Percentiles rank a stretch among this genome's conserved stretches.
phyloP scores from a whole-genome alignment of 2,329 filamentous ascomycete species.

The Bisporella sp. region DNA sequence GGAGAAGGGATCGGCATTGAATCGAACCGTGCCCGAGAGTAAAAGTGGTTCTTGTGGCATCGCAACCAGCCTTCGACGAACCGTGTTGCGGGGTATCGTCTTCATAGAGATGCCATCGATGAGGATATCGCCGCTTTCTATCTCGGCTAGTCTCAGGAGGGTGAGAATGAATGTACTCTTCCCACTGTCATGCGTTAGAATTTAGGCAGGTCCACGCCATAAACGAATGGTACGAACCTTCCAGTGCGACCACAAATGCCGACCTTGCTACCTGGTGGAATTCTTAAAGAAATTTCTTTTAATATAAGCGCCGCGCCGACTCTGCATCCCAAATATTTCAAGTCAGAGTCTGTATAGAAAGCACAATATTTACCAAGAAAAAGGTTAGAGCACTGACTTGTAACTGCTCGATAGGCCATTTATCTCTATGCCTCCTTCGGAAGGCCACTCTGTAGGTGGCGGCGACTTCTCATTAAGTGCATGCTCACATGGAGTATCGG shows the following conservation, averaged over 20 bases:
- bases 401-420: not conserved
- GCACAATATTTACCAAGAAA: not conserved
- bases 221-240: not conserved
- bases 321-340: not conserved
- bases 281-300: not conserved
- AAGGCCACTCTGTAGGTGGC: not conserved
- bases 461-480: not conserved
- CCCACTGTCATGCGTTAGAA: not conserved
- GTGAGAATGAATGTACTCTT: not conserved
- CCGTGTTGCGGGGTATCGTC: not conserved
- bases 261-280: not conserved
- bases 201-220: not conserved
- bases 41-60: not conserved
- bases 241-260: not conserved
- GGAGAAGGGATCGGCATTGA: not conserved
- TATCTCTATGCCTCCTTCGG: not conserved
- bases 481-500: slow-evolving; percentile 3
- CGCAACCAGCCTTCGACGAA: not conserved
- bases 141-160: not conserved
- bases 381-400: not conserved
- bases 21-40: not conserved
- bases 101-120: not conserved
- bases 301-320: not conserved
- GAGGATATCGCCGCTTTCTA: not conserved
- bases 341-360: no score